These are phyloP conservation scores for Aspergillus sp. DNA, from an alignment of 2,329 filamentous ascomycete species.

Conservation along the genomic window DNA sequence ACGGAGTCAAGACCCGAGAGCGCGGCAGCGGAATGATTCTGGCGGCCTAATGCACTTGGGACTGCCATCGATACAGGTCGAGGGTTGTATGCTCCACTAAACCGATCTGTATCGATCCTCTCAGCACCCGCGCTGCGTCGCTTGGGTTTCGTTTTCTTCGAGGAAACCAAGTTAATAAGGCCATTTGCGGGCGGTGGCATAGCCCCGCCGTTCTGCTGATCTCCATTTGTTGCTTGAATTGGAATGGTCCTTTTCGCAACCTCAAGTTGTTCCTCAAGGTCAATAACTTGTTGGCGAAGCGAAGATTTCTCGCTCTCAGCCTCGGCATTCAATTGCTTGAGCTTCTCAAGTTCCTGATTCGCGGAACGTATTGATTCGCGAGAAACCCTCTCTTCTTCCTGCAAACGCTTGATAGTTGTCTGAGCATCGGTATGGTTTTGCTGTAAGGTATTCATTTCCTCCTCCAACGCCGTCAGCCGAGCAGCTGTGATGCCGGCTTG, in stretches of 20 bases:
- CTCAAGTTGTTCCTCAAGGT: conserved; percentile 90
- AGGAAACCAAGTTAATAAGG: conserved; percentile 93
- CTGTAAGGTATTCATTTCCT: conserved; percentile 92
- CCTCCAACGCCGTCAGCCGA: conserved; percentile 85
- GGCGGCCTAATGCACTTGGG: conserved; percentile 57
- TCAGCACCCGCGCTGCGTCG: conserved; percentile 86
- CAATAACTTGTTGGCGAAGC: conserved; percentile 81
- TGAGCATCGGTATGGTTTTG: conserved; percentile 86
- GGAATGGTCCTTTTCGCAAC: conserved; percentile 76
- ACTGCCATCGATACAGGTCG: conserved; percentile 95
- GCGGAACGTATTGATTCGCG: conserved; percentile 78
- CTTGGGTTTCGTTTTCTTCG: conserved; percentile 85
- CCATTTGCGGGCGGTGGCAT: conserved; percentile 63
- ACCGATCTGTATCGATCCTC: conserved; percentile 79
- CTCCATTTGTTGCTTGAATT: conserved; percentile 61
- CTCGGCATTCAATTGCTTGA: conserved; percentile 70
- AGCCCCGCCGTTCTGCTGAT: conserved; percentile 63
- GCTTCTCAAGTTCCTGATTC: conserved; percentile 75
- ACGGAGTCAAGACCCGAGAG: conserved; percentile 86
- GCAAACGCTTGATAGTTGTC: conserved; percentile 85
- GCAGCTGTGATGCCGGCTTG: conserved; percentile 95
- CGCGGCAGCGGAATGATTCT: conserved; percentile 70
- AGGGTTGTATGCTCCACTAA: conserved; percentile 90
- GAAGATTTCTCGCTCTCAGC: conserved; percentile 83
- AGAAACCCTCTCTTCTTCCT: conserved; percentile 87